Evolutionary conservation across 2,329 filamentous ascomycete species (phyloP), one percentile per base, ranked within the genome.

Genomic region (Ascocoryne sarcoides): DNA sequence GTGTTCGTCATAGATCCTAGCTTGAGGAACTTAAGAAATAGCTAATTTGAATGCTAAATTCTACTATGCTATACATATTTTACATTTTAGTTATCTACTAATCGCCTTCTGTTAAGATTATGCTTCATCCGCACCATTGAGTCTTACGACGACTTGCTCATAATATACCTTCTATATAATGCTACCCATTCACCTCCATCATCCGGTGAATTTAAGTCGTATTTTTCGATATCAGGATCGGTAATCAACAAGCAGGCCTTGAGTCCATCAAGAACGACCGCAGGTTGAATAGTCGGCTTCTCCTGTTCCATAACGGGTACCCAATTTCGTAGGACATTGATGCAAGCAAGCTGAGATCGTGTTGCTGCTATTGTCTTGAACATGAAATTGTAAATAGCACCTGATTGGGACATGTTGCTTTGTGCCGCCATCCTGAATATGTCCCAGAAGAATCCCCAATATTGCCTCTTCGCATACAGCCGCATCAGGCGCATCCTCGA

Each of bases 271-370:
- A 84, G 49, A 1, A 57, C 44, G 1, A 64, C 67, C 7, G 62
- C 46, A 1, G 71, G 60, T 17, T 48, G 38, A 12, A 84, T 65
- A 0, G 64, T 61, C 1, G 71, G 69, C 1, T 65, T 46, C 54
- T 84, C 79, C 34, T 61, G 58, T 14, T 64, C 46, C 73, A 84
- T 79, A 53, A 80, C 75, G 2, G 68, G 65, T n/a, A 75, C 65
- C 54, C 71, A 73, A 45, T 63, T 68, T n/a, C 67, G 68, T 46
- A 75, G 60, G 16, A 64, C 69, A 43, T 65, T 64, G 39, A 60
- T 66, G 56, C 66, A 77, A 46, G 63, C 57, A 35, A 42, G 51
- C 41, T 66, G 60, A 47, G 72, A 62, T 0, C 59, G 51, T 0
- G 68, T 66, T 4, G 62, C 54, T 1, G 70, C 68, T 39, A 78